phyloP scores from a whole-genome alignment of 176 grass and related monocot genomes.

The Pontederia crassipes region DNA sequence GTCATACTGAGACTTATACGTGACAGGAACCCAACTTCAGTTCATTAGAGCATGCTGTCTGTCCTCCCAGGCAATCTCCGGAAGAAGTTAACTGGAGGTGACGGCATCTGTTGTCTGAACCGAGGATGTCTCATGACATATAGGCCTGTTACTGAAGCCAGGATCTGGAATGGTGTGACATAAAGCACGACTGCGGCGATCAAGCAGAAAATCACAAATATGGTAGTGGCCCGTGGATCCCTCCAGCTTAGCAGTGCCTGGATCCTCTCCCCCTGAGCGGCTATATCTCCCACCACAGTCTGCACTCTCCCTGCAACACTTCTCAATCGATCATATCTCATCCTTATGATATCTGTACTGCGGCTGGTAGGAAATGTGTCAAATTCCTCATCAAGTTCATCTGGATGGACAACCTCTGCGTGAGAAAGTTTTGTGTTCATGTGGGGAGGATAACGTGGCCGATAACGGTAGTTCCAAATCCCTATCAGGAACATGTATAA shows the following conservation, averaged over 20 bases:
- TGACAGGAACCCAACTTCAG: too few species aligned
- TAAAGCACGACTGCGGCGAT: conserved; percentile 66
- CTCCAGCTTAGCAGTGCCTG: conserved; percentile 95
- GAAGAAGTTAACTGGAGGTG: conserved; percentile 74
- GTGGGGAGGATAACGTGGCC: conserved; percentile 82
- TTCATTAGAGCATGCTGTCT: conserved; percentile 73
- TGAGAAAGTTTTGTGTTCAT: conserved; percentile 99
- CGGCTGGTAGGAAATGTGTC: conserved; percentile 70
- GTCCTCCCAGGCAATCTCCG: conserved; percentile 65
- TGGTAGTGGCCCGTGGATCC: conserved; percentile 72
- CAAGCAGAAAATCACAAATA: conserved; percentile 85
- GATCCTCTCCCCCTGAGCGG: conserved; percentile 88
- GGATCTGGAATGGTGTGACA: conserved; percentile 73
- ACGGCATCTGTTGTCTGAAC: conserved; percentile 79
- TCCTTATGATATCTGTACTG: conserved; percentile 43
- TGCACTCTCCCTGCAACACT: conserved; percentile 87
- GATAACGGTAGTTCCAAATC: conserved; percentile 88
- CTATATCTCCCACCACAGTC: conserved; percentile 79
- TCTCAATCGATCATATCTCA: conserved; percentile 89
- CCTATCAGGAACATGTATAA: conserved; percentile 96
- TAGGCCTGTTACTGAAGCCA: conserved; percentile 66
- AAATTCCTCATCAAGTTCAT: conserved; percentile 92
- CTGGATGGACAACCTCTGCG: conserved; percentile 67
- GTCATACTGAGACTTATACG: too few species aligned
- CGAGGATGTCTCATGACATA: conserved; percentile 86